Conservation (phyloP, 2,329 filamentous ascomycete genomes). For the Fusarium chlamydosporum region DNA sequence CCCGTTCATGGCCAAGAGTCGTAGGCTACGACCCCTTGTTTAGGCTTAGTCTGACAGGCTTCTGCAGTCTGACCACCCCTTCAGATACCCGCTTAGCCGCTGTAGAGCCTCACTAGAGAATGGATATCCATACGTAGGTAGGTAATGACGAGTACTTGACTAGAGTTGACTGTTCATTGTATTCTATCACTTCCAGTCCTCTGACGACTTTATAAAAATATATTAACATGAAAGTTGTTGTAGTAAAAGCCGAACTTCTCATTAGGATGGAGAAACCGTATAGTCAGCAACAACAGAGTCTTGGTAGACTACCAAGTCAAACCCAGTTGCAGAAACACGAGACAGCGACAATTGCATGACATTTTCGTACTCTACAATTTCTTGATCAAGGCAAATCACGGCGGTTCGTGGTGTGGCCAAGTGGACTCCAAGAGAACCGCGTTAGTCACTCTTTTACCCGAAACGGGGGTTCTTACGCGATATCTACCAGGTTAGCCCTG, state of each 20-base stretch:
- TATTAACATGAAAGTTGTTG: too few species aligned
- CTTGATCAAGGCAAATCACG: background rate
- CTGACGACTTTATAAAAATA: too few species aligned
- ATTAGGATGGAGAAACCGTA: too few species aligned
- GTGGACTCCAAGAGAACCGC: constrained; percentile 9
- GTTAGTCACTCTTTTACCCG: constrained; percentile 23
- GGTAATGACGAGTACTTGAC: background rate
- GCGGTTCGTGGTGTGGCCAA: constrained; percentile 1
- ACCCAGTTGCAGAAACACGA: background rate
- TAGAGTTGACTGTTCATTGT: too few species aligned
- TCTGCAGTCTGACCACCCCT: constrained; percentile 16
- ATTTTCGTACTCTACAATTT: background rate
- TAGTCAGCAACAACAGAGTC: too few species aligned
- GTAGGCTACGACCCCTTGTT: constrained; percentile 26
- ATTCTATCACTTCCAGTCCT: too few species aligned
- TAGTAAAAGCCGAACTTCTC: too few species aligned
- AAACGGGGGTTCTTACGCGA: constrained; percentile 26
- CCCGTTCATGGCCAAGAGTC: background rate
- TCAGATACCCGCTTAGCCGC: constrained; percentile 5
- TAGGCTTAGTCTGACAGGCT: background rate
- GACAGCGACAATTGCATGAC: constrained; percentile 18
- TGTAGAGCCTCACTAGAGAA: constrained; percentile 13
- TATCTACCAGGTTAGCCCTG: constrained; percentile 1
- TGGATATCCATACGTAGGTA: background rate
- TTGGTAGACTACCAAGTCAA: too few species aligned